Percentiles rank a stretch among this genome's conserved stretches.
These are phyloP conservation scores for Fusarium sambucinum DNA, from an alignment of 2,329 filamentous ascomycete genomes.

Conservation along the genomic window DNA sequence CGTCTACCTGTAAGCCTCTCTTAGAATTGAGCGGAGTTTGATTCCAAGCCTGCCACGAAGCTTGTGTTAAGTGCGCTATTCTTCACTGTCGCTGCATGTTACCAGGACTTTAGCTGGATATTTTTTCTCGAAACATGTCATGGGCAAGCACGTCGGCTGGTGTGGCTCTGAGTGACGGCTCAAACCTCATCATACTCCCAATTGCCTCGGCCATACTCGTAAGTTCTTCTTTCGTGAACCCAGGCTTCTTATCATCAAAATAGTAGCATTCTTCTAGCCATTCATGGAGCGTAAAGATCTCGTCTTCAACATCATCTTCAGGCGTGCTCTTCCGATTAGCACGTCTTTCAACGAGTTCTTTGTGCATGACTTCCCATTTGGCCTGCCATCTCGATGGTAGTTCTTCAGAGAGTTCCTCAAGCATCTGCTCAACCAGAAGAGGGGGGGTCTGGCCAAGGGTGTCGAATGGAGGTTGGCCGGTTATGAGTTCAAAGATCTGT, in stretches of 20 bases:
- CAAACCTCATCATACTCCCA: slow-evolving; percentile 34
- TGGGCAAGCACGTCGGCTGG: not conserved
- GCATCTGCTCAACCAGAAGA: slow-evolving; percentile 37
- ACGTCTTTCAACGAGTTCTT: rapidly evolving
- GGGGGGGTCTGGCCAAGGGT: slow-evolving; percentile 18
- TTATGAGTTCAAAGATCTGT: slow-evolving; percentile 44
- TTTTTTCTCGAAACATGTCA: not conserved
- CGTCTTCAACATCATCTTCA: not conserved
- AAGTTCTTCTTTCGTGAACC: slow-evolving; percentile 27
- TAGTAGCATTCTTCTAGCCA: slow-evolving; percentile 38
- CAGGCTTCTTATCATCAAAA: slow-evolving; percentile 12
- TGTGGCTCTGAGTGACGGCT: slow-evolving; percentile 32
- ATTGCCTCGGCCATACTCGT: not conserved
- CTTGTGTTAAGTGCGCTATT: not conserved
- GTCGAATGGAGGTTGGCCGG: slow-evolving; percentile 44
- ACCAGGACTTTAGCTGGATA: too few species aligned
- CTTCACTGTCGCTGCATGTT: too few species aligned
- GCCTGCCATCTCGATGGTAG: slow-evolving; percentile 33
- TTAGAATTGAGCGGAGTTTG: not conserved
- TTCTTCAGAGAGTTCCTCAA: slow-evolving; percentile 18
- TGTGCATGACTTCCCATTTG: slow-evolving; percentile 24
- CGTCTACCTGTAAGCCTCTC: not conserved
- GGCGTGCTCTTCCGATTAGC: not conserved
- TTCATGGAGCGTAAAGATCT: slow-evolving; percentile 10
- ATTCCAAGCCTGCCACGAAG: not conserved